Conservation (phyloP, 2,329 filamentous ascomycete species). For the Tolypocladium capitatum region DNA sequence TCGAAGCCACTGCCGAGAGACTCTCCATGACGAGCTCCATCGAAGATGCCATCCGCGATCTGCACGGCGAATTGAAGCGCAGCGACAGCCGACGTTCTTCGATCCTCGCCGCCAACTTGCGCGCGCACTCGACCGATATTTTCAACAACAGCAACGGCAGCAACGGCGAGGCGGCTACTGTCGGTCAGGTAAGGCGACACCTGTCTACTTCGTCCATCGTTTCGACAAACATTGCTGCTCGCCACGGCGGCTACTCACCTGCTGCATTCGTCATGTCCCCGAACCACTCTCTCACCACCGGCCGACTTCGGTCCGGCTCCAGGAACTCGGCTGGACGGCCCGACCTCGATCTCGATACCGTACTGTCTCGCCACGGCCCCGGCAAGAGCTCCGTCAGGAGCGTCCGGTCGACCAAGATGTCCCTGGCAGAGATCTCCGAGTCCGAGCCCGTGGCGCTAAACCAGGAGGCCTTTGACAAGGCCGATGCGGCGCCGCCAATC, state of each 20-base stretch:
- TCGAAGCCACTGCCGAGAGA: constrained; percentile 64
- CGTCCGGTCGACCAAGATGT: constrained; percentile 30
- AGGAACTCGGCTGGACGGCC: constrained; percentile 29
- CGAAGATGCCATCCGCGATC: constrained; percentile 61
- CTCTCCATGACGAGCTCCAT: constrained; percentile 64
- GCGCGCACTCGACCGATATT: constrained; percentile 17
- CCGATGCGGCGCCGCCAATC: constrained; percentile 28
- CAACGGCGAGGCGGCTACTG: background rate
- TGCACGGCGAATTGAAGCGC: constrained; percentile 58
- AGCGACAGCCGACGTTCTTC: constrained; percentile 55
- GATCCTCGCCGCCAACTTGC: constrained; percentile 37
- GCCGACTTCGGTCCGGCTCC: constrained; percentile 41
- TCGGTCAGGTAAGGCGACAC: constrained; percentile 24
- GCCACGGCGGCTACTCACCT: constrained; percentile 58
- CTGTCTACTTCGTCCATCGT: constrained; percentile 47
- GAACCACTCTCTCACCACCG: constrained; percentile 46
- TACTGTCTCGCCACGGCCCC: constrained; percentile 36
- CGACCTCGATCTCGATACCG: constrained; percentile 26
- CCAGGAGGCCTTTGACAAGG: constrained; percentile 38
- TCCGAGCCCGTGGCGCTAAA: constrained; percentile 39
- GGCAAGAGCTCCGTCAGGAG: constrained; percentile 41
- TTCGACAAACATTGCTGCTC: constrained; percentile 52
- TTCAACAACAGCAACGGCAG: constrained; percentile 3
- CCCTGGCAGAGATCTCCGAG: constrained; percentile 43
- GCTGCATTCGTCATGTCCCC: constrained; percentile 56